These are phyloP conservation scores for Cupressus sempervirens DNA, from an alignment of 75 land plant species.

Conservation along the genomic window DNA sequence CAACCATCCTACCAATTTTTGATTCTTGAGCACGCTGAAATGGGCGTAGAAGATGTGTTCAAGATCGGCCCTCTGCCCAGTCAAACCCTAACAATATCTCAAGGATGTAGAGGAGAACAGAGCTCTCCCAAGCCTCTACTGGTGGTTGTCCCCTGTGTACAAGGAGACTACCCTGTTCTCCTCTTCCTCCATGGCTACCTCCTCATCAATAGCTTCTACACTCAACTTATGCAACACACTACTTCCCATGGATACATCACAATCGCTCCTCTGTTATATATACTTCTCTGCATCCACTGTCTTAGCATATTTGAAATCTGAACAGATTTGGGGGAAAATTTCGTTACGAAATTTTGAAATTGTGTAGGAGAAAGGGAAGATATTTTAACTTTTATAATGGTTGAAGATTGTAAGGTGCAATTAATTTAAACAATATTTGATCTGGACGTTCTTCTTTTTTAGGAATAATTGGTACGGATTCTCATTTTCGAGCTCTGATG, in stretches of 20 bases:
- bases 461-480: no score
- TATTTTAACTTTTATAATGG: no score
- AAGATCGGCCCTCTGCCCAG: background rate
- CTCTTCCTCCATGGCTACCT: constrained; percentile 79
- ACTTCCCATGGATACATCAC: no score
- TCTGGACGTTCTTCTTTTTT: background rate
- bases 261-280: no score
- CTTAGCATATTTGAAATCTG: background rate
- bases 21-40: background rate
- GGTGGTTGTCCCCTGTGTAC: constrained; percentile 43
- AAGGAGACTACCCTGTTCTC: constrained; percentile 63
- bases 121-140: constrained; percentile 69
- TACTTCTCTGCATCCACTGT: no score
- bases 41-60: background rate
- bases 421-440: constrained; percentile 36
- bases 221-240: constrained; percentile 65
- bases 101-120: no score
- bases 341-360: constrained; percentile 42
- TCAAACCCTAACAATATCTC: background rate
- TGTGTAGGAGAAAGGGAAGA: background rate
- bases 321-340: constrained; percentile 85
- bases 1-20: no score
- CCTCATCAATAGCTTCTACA: constrained; percentile 69
- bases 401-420: no score
- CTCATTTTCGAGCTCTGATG: no score